These are phyloP conservation scores for Hygrophila difformis DNA, from an alignment of 257 asterid genomes.

Conservation along the genomic window DNA sequence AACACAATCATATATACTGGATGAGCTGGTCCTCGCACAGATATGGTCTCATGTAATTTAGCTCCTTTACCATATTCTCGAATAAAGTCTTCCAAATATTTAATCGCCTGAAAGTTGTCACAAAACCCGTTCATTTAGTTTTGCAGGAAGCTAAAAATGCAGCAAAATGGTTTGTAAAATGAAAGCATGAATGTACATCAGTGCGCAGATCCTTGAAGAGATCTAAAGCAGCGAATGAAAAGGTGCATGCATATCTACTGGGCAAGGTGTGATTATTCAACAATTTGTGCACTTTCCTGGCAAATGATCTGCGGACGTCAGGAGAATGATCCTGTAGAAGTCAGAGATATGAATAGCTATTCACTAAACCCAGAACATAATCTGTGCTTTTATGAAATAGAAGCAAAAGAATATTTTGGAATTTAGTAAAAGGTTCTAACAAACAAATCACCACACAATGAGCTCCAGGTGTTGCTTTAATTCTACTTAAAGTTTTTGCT, in stretches of 20 bases:
- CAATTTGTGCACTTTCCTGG: slow-evolving; percentile 53
- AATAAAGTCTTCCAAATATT: slow-evolving; percentile 50
- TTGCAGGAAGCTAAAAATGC: slow-evolving; percentile 13
- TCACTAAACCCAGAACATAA: slow-evolving; percentile 4
- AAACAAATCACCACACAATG: not conserved
- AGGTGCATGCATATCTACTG: slow-evolving; percentile 83
- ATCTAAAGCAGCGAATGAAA: slow-evolving; percentile 49
- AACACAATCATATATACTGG: slow-evolving; percentile 63
- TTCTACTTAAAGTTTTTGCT: not conserved
- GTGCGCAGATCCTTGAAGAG: slow-evolving; percentile 40
- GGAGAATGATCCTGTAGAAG: slow-evolving; percentile 51
- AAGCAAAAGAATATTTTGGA: slow-evolving; percentile 11
- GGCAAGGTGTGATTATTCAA: slow-evolving; percentile 47
- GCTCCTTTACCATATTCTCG: slow-evolving; percentile 36
- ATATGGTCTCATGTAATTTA: slow-evolving; percentile 30
- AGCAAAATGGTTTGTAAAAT: not conserved
- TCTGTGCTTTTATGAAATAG: slow-evolving; percentile 7
- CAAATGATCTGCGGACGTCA: slow-evolving; percentile 44
- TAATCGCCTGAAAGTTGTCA: slow-evolving; percentile 36
- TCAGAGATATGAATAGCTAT: slow-evolving; percentile 11
- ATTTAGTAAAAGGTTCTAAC: not conserved
- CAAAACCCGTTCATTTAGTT: slow-evolving; percentile 12
- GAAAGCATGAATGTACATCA: slow-evolving; percentile 37
- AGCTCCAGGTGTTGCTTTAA: not conserved
- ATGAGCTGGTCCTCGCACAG: slow-evolving; percentile 35